Percentiles rank a stretch among this genome's conserved stretches.
These are phyloP conservation scores for Porogramme epimiltina DNA, from an alignment of 1,284 basidiomycete genomes.

Conservation along the genomic window DNA sequence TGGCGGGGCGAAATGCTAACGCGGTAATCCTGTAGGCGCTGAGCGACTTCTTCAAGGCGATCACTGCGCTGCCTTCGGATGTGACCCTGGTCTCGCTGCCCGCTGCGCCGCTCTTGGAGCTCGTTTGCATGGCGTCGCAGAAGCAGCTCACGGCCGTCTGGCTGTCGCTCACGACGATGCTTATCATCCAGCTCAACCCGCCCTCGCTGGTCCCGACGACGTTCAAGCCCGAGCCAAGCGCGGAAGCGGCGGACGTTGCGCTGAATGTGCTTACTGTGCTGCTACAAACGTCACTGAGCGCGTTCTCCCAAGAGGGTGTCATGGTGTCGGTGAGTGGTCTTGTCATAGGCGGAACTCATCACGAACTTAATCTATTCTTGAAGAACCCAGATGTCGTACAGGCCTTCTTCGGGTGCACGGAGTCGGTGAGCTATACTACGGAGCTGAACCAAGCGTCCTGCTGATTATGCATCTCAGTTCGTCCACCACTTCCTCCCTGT, in stretches of 20 bases:
- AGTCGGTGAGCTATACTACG: slow-evolving; percentile 47
- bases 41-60: slow-evolving; percentile 80
- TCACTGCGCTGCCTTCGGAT: slow-evolving; percentile 74
- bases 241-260: slow-evolving; percentile 49
- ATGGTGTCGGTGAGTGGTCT: slow-evolving; percentile 67
- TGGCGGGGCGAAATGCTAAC: neutral
- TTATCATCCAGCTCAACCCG: slow-evolving; percentile 80
- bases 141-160: slow-evolving; percentile 79
- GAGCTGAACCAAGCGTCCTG: neutral
- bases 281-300: slow-evolving; percentile 58
- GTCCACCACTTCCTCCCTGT: slow-evolving; percentile 73
- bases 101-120: slow-evolving; percentile 73
- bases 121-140: slow-evolving; percentile 77
- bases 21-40: slow-evolving; percentile 51
- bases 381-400: slow-evolving; percentile 90
- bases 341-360: neutral
- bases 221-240: slow-evolving; percentile 41
- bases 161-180: slow-evolving; percentile 78
- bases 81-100: slow-evolving; percentile 79
- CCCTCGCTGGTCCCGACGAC: slow-evolving; percentile 51
- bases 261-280: slow-evolving; percentile 58
- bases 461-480: slow-evolving; percentile 44
- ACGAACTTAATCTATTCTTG: neutral
- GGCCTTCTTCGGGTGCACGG: slow-evolving; percentile 82
- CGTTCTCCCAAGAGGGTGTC: slow-evolving; percentile 57